Evolutionary conservation across 202 grass and related monocot genomes (phyloP), one percentile per base, ranked within the genome.

Genomic region (Zizania palustris): DNA sequence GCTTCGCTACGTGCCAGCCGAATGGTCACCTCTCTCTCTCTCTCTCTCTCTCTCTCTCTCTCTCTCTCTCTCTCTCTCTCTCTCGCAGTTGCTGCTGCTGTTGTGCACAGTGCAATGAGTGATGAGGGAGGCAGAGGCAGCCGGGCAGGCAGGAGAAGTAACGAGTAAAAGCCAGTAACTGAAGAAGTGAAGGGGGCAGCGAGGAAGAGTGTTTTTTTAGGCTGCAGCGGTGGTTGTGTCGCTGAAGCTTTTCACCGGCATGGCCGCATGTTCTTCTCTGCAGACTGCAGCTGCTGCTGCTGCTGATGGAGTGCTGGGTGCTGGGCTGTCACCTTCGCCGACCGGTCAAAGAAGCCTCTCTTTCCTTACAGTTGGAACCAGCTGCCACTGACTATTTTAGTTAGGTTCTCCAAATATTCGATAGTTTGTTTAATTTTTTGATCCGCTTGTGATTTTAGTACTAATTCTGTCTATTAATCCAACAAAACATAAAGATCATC

Each of bases 351-450:
- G 15, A 63, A 65, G 76, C 48, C 45, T 58, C 43, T 35, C 79
- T 11, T 19, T 58, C 44, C 75, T 55, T 44, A 37, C 63, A 38
- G 81, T 81, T 76, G 81, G 81, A 60, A 18, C 77, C 86, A 85
- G 86, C 86, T 85, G 72, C 50, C 81, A 67, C 60, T 36, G 50
- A 51, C 71, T 80, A 81, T 80, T 80, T 51, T 84, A 64, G 22
- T 42, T 28, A 28, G 28, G 2, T 28, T 28, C 28, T 28, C 28
- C 0, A 28, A 28, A 28, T 28, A 28, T 28, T 28, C n/a, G n/a
- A n/a, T n/a, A n/a, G 28, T 28, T 28, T 28, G 28, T 28, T 28
- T 2, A 28, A 28, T 28, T 28, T 28, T 28, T 28, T 2, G 28
- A 28, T 28, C 28, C 2, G 28, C 28, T 0, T 28, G 1, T 28